These are phyloP conservation scores for Williopsis jadinii DNA, from an alignment of 1,139 yeast species.

Conservation along the genomic window DNA sequence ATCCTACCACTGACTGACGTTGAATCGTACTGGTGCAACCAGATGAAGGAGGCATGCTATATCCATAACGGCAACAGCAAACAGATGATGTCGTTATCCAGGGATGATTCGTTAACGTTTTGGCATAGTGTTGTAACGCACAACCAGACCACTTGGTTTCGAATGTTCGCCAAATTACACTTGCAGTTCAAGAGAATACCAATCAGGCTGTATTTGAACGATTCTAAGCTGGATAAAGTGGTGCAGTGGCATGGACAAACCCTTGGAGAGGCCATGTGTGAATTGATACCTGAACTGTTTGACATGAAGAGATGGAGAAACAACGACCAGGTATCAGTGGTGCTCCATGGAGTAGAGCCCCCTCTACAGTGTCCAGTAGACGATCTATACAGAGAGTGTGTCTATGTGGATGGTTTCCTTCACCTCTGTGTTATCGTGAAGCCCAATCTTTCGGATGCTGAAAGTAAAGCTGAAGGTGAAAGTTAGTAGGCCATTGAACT, in stretches of 20 bases:
- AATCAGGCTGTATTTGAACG: constrained; percentile 1
- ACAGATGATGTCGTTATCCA: constrained; percentile 66
- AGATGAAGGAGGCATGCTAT: constrained; percentile 71
- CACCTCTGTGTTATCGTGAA: constrained; percentile 42
- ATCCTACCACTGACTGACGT: constrained; percentile 44
- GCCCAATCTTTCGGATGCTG: too few species aligned
- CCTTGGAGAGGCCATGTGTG: constrained; percentile 39
- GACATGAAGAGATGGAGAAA: constrained; percentile 8
- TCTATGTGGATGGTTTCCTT: constrained; percentile 70
- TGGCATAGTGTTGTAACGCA: constrained; percentile 44
- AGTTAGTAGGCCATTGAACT: too few species aligned
- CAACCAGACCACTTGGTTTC: constrained; percentile 25
- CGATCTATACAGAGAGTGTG: constrained; percentile 48
- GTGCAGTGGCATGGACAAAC: constrained; percentile 17
- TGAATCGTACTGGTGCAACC: constrained; percentile 60
- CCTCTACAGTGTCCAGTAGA: constrained; percentile 38
- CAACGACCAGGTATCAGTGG: background rate
- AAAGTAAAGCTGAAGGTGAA: too few species aligned
- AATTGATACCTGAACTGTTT: constrained; percentile 39
- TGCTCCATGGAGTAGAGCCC: constrained; percentile 55
- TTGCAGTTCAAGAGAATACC: constrained; percentile 1
- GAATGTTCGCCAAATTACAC: constrained; percentile 21
- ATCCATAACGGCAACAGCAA: constrained; percentile 69
- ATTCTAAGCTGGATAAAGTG: constrained; percentile 19
- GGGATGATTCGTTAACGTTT: constrained; percentile 45